phyloP scores from a whole-genome alignment of 73 alveolate species.

The Durusdinium trenchii region DNA sequence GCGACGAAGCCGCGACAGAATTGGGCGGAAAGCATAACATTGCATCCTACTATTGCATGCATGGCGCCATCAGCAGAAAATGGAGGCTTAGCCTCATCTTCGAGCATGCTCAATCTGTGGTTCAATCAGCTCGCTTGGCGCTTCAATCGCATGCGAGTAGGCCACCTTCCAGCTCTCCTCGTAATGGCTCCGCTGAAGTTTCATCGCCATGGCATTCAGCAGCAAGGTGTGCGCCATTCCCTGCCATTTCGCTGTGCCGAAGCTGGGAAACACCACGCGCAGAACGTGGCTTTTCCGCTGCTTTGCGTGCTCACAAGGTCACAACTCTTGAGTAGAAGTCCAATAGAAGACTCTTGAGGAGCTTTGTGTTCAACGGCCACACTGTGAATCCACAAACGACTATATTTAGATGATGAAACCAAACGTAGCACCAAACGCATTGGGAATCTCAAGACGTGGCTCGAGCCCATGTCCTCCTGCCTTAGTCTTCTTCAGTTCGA shows the following conservation, averaged over 20 bases:
- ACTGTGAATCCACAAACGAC: neutral
- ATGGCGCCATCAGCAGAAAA: neutral
- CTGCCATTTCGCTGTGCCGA: neutral
- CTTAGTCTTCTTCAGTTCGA: slow-evolving; percentile 68
- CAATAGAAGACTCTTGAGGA: neutral
- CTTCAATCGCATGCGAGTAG: no score
- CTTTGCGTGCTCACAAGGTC: no score
- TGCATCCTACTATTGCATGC: neutral
- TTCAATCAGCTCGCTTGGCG: no score
- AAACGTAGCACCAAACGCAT: neutral
- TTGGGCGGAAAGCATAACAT: neutral
- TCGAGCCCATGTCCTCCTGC: neutral
- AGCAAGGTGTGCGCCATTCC: slow-evolving; percentile 87
- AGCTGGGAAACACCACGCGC: neutral
- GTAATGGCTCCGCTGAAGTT: slow-evolving; percentile 64
- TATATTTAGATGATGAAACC: neutral
- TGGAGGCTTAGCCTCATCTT: neutral
- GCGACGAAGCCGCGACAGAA: neutral
- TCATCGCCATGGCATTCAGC: slow-evolving; percentile 84
- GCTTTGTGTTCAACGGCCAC: neutral
- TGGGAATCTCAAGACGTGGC: neutral
- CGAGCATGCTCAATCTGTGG: no score
- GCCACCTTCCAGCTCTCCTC: slow-evolving; percentile 90
- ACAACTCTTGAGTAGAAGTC: no score
- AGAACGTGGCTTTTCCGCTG: no score